Evolutionary conservation across 202 grass and related monocot genomes (phyloP).

Genomic region (Schoenoplectus tabernaemontani): DNA sequence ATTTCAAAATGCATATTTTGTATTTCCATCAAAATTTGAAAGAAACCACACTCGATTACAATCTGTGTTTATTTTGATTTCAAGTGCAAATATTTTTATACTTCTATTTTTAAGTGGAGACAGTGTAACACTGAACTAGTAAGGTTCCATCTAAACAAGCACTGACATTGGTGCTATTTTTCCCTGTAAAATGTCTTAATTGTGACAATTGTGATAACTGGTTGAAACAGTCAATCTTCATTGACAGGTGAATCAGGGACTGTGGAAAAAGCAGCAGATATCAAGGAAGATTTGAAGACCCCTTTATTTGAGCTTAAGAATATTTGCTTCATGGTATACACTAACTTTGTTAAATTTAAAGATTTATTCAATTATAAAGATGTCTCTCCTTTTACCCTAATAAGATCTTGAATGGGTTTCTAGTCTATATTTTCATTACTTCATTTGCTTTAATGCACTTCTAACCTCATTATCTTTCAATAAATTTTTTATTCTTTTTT

Average conservation of each 20-base stretch:
- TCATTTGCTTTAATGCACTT: not conserved
- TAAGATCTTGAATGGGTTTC: not conserved
- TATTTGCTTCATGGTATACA: slow-evolving; percentile 38
- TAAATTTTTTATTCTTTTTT: not conserved
- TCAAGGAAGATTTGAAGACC: slow-evolving; percentile 23
- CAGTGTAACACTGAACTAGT: too few species aligned
- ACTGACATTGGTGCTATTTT: not conserved
- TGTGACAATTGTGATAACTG: slow-evolving; percentile 10
- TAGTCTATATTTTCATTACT: not conserved
- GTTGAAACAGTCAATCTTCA: slow-evolving; percentile 40
- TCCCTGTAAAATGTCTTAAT: not conserved
- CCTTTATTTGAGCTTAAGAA: slow-evolving; percentile 39
- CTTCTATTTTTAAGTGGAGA: not conserved
- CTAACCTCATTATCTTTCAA: not conserved
- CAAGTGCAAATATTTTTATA: not conserved
- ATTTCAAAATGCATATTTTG: not conserved
- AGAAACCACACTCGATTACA: not conserved
- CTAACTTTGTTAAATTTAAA: not conserved
- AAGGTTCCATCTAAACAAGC: not conserved
- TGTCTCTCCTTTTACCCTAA: not conserved
- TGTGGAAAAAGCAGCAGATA: slow-evolving; percentile 28
- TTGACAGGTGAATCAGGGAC: slow-evolving; percentile 40
- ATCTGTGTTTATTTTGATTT: not conserved
- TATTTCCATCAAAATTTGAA: not conserved
- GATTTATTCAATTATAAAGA: not conserved